Evolutionary conservation across 208 protist species (phyloP), one percentile per base, ranked within the genome.

Genomic region (Leishmania martiniquensis): DNA sequence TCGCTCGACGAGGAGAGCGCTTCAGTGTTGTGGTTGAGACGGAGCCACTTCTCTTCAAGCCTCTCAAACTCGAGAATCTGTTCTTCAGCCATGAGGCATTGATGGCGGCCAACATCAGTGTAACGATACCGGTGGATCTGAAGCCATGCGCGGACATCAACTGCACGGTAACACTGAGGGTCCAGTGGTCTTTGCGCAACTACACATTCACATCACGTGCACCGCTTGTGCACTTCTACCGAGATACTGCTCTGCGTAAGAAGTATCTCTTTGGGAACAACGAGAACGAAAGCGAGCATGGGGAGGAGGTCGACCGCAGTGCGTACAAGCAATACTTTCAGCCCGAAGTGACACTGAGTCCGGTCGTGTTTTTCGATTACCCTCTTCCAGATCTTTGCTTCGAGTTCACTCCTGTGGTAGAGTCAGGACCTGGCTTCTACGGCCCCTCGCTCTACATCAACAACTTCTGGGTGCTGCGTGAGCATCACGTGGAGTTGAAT

Each of bases 391-490:
- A 77, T 25, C 72, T 76, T n/a, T 84, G 75, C 55, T 49, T 83
- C 10, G 83, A 89, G 12, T 87, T 91, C 57, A 89, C 79, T 6
- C 81, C 86, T 1, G 52, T 82, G 25, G 75, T 91, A 9, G 75
- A 82, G 22, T 72, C 80, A 12, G 49, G 63, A 60, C 76, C 77
- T 15, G 59, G 83, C 4, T 78, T 78, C 12, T 99, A 98, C 80
- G 84, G 85, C 39, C 98, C 98, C 1, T 89, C 95, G 20, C 63
- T 99, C 22, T 98, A 95, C 83, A 81, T 98, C 34, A 98, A 99
- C 84, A 97, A 99, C 59, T 99, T 99, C 73, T 99, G 97, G 97
- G 71, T 95, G n/a, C 75, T 98, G 42, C 86, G 84, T 9, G 89
- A 98, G 29, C 87, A 99, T 70, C 82, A 96, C 34, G 60, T 93